Evolutionary conservation across 441 rosid species (phyloP).

Genomic region (Adansonia madagascariensis): DNA sequence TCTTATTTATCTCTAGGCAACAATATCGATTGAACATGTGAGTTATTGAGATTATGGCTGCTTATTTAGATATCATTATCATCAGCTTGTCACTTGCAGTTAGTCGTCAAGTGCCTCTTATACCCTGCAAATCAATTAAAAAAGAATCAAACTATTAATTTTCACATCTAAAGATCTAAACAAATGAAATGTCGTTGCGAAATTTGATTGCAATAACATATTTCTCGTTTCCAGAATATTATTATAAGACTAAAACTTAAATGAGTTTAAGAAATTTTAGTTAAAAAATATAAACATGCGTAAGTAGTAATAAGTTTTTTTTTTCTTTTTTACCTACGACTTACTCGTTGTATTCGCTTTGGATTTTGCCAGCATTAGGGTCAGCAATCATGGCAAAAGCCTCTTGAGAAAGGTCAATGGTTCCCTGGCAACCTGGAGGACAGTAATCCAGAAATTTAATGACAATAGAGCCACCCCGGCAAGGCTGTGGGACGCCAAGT

Average conservation of each 20-base stretch:
- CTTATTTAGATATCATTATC: not conserved
- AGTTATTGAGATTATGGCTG: not conserved
- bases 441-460: not conserved
- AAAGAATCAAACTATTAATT: too few species aligned
- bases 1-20: not conserved
- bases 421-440: not conserved
- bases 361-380: constrained; percentile 7
- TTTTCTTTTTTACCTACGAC: not conserved
- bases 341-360: not conserved
- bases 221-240: not conserved
- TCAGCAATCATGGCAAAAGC: constrained; percentile 16
- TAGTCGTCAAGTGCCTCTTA: not conserved
- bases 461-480: not conserved
- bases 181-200: too few species aligned
- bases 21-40: not conserved
- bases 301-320: too few species aligned
- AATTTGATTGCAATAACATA: too few species aligned
- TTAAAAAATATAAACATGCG: not conserved
- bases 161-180: too few species aligned
- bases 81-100: not conserved
- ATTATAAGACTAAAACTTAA: too few species aligned
- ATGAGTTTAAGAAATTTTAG: too few species aligned
- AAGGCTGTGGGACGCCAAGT: not conserved
- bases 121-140: not conserved
- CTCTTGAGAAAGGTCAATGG: not conserved